A percentile compares a stretch with the other conserved stretches of the same genome.
phyloP scores from a whole-genome alignment of 2,329 filamentous ascomycete species.

The Fusarium nelsonii region DNA sequence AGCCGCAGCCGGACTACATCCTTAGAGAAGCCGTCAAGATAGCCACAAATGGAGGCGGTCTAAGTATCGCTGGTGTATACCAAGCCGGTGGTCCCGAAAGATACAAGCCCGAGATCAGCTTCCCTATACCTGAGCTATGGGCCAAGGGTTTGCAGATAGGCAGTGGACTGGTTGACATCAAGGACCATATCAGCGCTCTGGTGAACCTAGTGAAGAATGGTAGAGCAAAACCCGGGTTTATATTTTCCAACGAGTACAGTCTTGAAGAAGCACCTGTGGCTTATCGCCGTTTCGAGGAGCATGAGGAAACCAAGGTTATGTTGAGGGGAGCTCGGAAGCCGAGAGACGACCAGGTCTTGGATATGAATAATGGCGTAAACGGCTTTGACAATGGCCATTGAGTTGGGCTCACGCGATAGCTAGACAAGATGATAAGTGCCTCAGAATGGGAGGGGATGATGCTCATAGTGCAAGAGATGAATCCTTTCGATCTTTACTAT shows the following conservation, averaged over 20 bases:
- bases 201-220: slow-evolving; percentile 16
- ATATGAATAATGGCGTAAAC: not conserved
- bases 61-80: slow-evolving; percentile 22
- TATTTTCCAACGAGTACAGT: slow-evolving; percentile 26
- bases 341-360: not conserved
- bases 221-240: not conserved
- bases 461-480: too few relatives aligned
- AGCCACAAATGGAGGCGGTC: not conserved
- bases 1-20: slow-evolving; percentile 24
- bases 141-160: slow-evolving; percentile 1
- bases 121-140: slow-evolving; percentile 7
- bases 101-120: slow-evolving; percentile 10
- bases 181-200: slow-evolving; percentile 8
- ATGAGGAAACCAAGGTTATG: slow-evolving; percentile 12
- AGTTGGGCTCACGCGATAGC: not conserved
- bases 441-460: too few relatives aligned
- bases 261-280: slow-evolving; percentile 5
- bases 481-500: too few relatives aligned
- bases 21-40: slow-evolving; percentile 16
- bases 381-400: not conserved
- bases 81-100: not conserved
- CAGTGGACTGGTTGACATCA: slow-evolving; percentile 10
- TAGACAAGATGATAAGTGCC: too few relatives aligned
- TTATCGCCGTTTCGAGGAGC: slow-evolving; percentile 2
- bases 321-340: slow-evolving; percentile 10